Base-by-base conservation (phyloP, 2,329 filamentous ascomycete genomes). In the Cytospora piceicola region DNA sequence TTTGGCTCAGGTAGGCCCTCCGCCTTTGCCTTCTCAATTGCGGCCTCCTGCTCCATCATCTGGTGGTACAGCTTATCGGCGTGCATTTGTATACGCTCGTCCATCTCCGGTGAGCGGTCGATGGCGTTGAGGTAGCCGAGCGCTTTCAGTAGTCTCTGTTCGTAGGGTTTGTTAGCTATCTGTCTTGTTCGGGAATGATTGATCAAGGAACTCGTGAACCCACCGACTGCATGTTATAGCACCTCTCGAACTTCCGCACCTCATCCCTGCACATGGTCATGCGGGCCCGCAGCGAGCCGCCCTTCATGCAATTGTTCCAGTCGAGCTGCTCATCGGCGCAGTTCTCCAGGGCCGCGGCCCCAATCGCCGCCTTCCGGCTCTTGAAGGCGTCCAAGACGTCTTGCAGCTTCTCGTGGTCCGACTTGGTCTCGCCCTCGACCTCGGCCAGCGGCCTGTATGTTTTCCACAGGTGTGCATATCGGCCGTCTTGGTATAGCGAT, bases 31-130 rank as follows among this genome's bases (percentile, higher is more conserved):
- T 88, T 84, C 69, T 90, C 87, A n/a, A 91, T 87, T 69, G 84
- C 85, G 24, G 82, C 82, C 77, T 99, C 94, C 75, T 96, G 93
- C 68, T 87, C 85, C 46, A 96, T 78, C 89, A 98, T 93, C 71
- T 90, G 88, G 73, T 94, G 91, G 77, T 93, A 99, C 51, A 99
- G 83, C 69, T 87, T 87, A 79, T 99, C 95, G 66, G 94, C 94
- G 76, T 97, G 94, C 89, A 98, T 92, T 78, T 98, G 95, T 68
- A 99, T 93, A 71, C 90, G 87, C 76, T 97, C 94, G 72, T 97
- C 91, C 60, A 91, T 84, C 34, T 88, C 84, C 0, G 83, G 79
- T 11, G 89, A 81, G 27, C 88, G 85, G 54, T 90, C 85, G 68
- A 86, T 81, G 30, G 86, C 87, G 9, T 87, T 86, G 39, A 96